Base-by-base conservation (phyloP, 257 asterid genomes). In the Scutellaria baicalensis region DNA sequence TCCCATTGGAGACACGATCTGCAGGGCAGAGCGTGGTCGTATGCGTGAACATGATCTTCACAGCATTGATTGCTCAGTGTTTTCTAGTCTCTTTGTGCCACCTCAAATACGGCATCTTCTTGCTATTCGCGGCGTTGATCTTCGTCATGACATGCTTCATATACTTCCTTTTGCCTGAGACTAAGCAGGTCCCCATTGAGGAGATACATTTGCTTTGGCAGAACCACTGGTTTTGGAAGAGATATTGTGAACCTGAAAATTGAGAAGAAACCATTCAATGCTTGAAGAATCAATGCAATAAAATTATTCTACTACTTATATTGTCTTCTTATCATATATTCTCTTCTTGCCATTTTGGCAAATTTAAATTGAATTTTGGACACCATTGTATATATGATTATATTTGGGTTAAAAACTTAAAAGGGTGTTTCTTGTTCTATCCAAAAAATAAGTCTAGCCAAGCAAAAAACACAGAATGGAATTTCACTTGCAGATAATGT, bases 171-270 rank as follows among this genome's bases (percentile, higher is more conserved):
- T 44, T 93, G 84, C 98, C 97, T 0, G 98, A 93, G 84, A 93
- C 97, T 3, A 90, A 93, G 80, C 98, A 93, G 77, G 96, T 93
- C 6, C 98, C 98, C 3, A 90, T 93, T 18, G 98, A 93, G 76
- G 98, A 93, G 87, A 79, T 88, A 44, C 78, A 93, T 64, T 55
- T 93, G 75, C 75, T 93, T 21, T 90, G 85, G 82, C 85, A 90
- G 51, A 80, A 65, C 18, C 97, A 93, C 63, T 89, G 97, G 90
- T 82, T 81, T 51, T 93, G 98, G 98, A 90, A 85, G 79, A 84
- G 89, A 44, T 93, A 75, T 62, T 80, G 80, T 60, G 56, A 23
- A 4, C 79, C 83, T 5, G 82, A 48, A 38, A 75, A 55, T 40
- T 38, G 60, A 17, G 67, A 12, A 27, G 2, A 27, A 27, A 27